Conservation (phyloP, 176 grass and related monocot genomes). For the Secale cereale region DNA sequence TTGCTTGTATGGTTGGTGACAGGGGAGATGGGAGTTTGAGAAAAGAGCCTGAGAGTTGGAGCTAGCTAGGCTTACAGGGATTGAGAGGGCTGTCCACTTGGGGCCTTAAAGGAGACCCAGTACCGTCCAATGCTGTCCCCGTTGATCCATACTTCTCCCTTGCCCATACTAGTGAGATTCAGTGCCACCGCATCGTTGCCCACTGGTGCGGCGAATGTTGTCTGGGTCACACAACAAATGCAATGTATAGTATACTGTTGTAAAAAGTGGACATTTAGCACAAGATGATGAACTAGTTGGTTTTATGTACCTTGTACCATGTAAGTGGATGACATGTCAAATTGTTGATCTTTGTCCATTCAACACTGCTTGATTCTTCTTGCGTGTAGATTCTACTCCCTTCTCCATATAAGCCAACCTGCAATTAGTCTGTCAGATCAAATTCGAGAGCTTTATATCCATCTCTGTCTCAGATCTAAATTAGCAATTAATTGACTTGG, state of each 20-base stretch:
- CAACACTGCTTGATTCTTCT: constrained; percentile 33
- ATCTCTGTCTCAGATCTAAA: background rate
- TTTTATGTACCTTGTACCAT: constrained; percentile 75
- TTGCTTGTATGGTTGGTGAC: background rate
- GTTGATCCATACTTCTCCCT: constrained; percentile 85
- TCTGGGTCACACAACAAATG: constrained; percentile 43
- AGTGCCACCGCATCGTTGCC: constrained; percentile 60
- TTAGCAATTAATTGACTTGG: background rate
- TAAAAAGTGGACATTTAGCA: background rate
- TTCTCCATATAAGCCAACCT: constrained; percentile 81
- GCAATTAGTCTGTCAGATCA: constrained; percentile 26
- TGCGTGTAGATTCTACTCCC: constrained; percentile 38
- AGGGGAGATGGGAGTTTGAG: background rate
- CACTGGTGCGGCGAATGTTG: constrained; percentile 57
- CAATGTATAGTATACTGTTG: background rate
- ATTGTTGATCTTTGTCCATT: constrained; percentile 54
- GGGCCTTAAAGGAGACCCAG: constrained; percentile 68
- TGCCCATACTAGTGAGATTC: constrained; percentile 84
- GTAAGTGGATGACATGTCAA: constrained; percentile 39
- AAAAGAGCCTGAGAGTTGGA: background rate
- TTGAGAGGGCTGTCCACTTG: constrained; percentile 66
- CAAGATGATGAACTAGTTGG: background rate
- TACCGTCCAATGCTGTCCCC: constrained; percentile 91
- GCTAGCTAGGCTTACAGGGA: constrained; percentile 40
- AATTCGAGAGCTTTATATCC: background rate